These are phyloP conservation scores for Fraxinus ornus DNA, from an alignment of 305 asterid genomes.

Conservation along the genomic window DNA sequence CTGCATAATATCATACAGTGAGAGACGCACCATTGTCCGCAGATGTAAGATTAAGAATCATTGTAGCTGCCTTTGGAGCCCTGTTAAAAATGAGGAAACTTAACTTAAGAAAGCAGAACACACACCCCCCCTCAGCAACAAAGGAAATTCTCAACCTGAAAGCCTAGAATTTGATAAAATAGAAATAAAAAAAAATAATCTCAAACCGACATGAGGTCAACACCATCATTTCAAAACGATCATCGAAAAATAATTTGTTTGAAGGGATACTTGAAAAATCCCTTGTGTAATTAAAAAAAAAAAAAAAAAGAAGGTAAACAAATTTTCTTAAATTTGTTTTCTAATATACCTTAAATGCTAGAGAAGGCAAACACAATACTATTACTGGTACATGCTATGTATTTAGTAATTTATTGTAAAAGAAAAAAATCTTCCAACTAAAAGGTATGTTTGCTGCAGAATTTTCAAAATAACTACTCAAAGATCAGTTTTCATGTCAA, in stretches of 20 bases:
- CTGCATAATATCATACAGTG: slow-evolving; percentile 47
- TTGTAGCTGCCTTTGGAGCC: slow-evolving; percentile 94
- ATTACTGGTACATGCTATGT: background rate
- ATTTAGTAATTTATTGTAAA: background rate
- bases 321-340: background rate
- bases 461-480: background rate
- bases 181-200: background rate
- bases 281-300: background rate
- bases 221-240: background rate
- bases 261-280: background rate
- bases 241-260: background rate
- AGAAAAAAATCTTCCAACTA: background rate
- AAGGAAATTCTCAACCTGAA: background rate
- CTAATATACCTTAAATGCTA: too few species aligned
- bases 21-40: slow-evolving; percentile 91
- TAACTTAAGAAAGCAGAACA: background rate
- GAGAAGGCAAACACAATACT: background rate
- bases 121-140: background rate
- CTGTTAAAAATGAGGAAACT: slow-evolving; percentile 38
- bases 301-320: background rate
- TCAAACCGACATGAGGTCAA: background rate
- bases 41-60: slow-evolving; percentile 74
- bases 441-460: background rate
- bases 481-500: background rate
- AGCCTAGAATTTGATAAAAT: background rate